Percentiles rank a stretch among this genome's conserved stretches.
phyloP scores from a whole-genome alignment of 2,329 filamentous ascomycete species.

The Pseudogymnoascus sp. region DNA sequence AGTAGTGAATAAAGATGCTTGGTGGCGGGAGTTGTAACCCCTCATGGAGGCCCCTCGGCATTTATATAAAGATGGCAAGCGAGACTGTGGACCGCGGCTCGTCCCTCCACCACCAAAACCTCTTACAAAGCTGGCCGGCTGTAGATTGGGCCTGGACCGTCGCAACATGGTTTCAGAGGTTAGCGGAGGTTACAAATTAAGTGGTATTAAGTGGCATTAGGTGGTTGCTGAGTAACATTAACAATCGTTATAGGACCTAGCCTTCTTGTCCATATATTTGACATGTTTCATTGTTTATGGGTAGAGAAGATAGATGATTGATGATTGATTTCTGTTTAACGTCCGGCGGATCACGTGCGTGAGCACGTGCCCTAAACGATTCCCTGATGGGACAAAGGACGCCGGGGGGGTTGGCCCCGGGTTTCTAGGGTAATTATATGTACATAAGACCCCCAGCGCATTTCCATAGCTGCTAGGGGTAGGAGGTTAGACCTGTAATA shows the following conservation, averaged over 20 bases:
- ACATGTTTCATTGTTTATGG: neutral
- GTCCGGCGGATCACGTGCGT: too few relatives aligned
- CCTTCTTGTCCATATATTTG: neutral
- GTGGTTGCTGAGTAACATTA: neutral
- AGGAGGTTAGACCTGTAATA: too few relatives aligned
- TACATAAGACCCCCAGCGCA: too few relatives aligned
- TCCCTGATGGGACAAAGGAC: too few relatives aligned
- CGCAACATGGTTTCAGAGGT: neutral
- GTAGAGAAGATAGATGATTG: too few relatives aligned
- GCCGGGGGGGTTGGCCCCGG: too few relatives aligned
- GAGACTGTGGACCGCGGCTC: slow-evolving; percentile 1
- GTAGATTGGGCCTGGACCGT: neutral
- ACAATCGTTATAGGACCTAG: neutral
- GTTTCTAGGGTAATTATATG: too few relatives aligned
- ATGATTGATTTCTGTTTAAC: too few relatives aligned
- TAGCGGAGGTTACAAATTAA: neutral
- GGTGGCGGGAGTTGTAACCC: neutral
- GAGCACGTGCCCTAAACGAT: too few relatives aligned
- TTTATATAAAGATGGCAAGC: neutral
- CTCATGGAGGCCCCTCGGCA: slow-evolving; percentile 1
- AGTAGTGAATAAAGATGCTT: neutral
- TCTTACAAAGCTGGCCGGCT: slow-evolving; percentile 2
- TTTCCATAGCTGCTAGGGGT: too few relatives aligned
- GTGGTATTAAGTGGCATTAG: neutral
- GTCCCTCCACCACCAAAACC: neutral